Base-by-base conservation (phyloP, 164 flowering plant genomes). In the Sedum album region DNA sequence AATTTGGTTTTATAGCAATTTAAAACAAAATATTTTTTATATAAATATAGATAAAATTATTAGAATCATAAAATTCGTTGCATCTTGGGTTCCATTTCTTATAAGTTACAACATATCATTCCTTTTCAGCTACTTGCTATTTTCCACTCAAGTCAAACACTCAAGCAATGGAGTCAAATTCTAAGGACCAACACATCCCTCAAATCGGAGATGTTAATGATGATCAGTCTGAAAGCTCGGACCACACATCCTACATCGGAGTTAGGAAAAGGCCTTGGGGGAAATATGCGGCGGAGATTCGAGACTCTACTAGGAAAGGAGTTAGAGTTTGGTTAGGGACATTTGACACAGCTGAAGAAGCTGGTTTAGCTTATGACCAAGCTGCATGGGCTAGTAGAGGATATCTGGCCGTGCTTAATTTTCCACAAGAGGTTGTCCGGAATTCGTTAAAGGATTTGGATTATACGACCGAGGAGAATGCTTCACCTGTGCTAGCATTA, bases 241-340 rank as follows among this genome's bases (percentile, higher is more conserved):
- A 57, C 31, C 73, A 66, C 26, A 44, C 60, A 8, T n/a, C 72
- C 0, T 79, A 79, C 31, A 61, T 79, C 41, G 82, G 82, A 0
- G 83, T 78, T 0, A n/a, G 91, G 26, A 68, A 76, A 72, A 72
- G 90, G 42, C 88, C 88, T 6, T 82, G 91, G 87, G 88, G 86
- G 20, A 85, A 87, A 53, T 87, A 69, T 25, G 89, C 91, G 4
- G 91, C 91, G 0, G 91, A 87, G 79, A 87, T 87, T 21, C 73
- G 91, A 42, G 91, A 87, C 60, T 85, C 91, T 1, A 87, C 88
- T 2, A 77, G 92, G 51, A 80, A 86, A n/a, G 86, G 93, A 0
- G 73, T 80, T 0, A 69, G 93, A 49, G 92, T 88, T 9, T 88
- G 94, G 91, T 66, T 88, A 20, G 94, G 94, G 18, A 88, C 94